Conservation (phyloP, 768 basidiomycete species). For the Trametes sanguinea region DNA sequence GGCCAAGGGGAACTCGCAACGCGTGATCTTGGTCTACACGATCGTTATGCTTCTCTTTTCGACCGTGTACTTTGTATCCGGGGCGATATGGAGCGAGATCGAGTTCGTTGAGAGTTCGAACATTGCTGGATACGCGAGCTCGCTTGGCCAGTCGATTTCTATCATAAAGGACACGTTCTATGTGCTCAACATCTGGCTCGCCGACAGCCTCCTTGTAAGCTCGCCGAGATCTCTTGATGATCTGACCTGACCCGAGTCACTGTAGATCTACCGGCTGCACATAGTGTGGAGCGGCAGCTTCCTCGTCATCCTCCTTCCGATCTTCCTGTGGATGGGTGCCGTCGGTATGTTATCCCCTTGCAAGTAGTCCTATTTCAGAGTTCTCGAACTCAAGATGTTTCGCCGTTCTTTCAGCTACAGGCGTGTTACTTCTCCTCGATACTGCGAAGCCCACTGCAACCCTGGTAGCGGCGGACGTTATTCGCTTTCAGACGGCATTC, state of each 20-base stretch:
- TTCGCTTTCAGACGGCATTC: neutral
- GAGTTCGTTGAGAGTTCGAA: neutral
- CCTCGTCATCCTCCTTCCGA: neutral
- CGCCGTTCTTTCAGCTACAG: neutral
- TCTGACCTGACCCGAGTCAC: neutral
- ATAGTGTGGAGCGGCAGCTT: neutral
- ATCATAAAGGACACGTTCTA: neutral
- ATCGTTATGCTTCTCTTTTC: neutral
- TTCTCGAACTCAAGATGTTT: neutral
- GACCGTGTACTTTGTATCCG: neutral
- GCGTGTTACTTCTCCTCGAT: neutral
- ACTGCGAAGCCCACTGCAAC: neutral
- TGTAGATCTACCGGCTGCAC: neutral
- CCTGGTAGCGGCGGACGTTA: neutral
- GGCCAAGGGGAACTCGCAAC: neutral
- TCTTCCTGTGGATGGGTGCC: neutral
- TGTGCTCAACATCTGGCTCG: neutral
- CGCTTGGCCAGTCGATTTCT: neutral
- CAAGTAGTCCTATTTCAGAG: too few relatives aligned
- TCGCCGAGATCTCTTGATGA: rapidly evolving
- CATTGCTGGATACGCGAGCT: neutral
- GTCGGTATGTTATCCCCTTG: neutral
- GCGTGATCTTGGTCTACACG: neutral
- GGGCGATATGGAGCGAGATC: neutral
- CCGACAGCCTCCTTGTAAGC: conserved; percentile 1